phyloP scores from a whole-genome alignment of 2,329 filamentous ascomycete genomes.

The Lasiodiplodia hormozganensis region DNA sequence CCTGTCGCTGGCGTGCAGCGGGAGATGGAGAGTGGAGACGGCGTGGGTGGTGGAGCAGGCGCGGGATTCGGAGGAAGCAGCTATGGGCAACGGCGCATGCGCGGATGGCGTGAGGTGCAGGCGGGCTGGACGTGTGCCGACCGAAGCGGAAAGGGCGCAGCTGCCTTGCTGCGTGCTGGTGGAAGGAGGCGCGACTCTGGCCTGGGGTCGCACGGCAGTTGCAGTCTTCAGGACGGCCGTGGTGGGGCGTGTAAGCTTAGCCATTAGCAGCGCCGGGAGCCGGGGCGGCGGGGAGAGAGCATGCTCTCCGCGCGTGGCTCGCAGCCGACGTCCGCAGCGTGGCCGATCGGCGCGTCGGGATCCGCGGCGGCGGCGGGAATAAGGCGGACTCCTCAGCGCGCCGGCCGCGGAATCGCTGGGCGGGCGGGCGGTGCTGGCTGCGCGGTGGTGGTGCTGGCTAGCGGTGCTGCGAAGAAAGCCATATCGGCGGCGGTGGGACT shows the following conservation, averaged over 20 bases:
- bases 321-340: conserved; percentile 5
- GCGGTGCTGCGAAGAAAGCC: conserved; percentile 12
- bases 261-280: conserved; percentile 17
- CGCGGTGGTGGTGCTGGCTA: background rate
- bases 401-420: background rate
- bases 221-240: conserved; percentile 3
- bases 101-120: conserved; percentile 10
- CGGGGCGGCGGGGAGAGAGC: conserved; percentile 15
- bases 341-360: conserved; percentile 16
- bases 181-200: background rate
- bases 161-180: conserved; percentile 3
- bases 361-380: conserved; percentile 19
- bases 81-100: conserved; percentile 10
- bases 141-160: conserved; percentile 1
- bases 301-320: conserved; percentile 15
- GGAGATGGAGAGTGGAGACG: conserved; percentile 17
- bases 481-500: background rate
- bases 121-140: background rate
- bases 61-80: conserved; percentile 8
- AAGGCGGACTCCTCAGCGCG: conserved; percentile 17
- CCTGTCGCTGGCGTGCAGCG: conserved; percentile 1
- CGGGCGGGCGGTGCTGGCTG: background rate
- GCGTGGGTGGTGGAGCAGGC: background rate
- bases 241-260: conserved; percentile 12
- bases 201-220: conserved; percentile 1